These are phyloP conservation scores for Iris macrosiphon DNA, from an alignment of 106 monocot species.

Conservation along the genomic window DNA sequence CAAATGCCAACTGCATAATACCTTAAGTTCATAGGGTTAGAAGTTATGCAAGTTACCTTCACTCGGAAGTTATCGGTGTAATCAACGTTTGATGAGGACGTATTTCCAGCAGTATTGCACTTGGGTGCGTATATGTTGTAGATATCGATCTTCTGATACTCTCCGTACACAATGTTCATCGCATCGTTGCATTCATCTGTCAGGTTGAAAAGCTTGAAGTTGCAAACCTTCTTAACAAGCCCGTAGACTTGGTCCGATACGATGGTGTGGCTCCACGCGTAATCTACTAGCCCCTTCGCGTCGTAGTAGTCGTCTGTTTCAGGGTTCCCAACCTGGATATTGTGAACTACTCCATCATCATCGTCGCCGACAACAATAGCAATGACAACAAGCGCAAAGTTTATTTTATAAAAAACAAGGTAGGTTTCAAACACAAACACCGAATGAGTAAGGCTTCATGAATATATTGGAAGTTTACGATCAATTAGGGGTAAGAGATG, in stretches of 20 bases:
- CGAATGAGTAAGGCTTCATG: no score
- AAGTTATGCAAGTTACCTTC: conserved; percentile 10
- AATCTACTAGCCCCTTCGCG: conserved; percentile 62
- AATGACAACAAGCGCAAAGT: no score
- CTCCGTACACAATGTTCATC: conserved; percentile 33
- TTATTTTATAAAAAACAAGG: no score
- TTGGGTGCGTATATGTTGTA: conserved; percentile 86
- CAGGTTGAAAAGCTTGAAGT: conserved; percentile 49
- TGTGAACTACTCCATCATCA: neutral
- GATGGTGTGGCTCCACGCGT: conserved; percentile 85
- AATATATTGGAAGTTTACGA: no score
- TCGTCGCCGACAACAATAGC: no score
- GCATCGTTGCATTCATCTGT: conserved; percentile 29
- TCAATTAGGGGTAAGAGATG: no score
- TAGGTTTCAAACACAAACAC: no score
- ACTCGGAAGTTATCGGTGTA: neutral
- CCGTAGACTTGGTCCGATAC: conserved; percentile 63
- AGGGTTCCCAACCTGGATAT: conserved; percentile 69
- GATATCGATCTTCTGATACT: conserved; percentile 69
- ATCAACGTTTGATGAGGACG: conserved; percentile 7
- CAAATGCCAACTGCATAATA: neutral
- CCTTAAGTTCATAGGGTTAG: neutral
- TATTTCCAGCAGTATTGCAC: conserved; percentile 28
- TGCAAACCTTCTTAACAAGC: conserved; percentile 30
- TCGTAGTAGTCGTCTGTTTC: conserved; percentile 61